These are phyloP conservation scores for Margaritispora aquatica DNA, from an alignment of 495 filamentous ascomycete genomes.

Conservation along the genomic window DNA sequence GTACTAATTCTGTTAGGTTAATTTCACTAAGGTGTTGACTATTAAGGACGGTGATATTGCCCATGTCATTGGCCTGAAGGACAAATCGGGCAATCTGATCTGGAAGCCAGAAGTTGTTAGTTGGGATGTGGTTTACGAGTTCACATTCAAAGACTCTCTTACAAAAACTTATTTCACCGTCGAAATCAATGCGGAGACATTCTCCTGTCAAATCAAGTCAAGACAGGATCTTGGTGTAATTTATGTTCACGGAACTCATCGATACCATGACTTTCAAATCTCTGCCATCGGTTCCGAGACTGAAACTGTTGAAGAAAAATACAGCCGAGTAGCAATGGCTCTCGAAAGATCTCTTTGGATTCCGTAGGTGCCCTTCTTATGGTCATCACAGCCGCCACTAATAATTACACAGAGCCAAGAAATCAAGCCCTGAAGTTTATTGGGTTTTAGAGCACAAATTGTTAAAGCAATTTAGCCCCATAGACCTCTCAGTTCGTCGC, in stretches of 20 bases:
- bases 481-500: slow-evolving; percentile 29
- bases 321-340: slow-evolving; percentile 24
- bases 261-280: slow-evolving; percentile 39
- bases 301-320: slow-evolving; percentile 19
- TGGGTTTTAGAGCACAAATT: slow-evolving; percentile 21
- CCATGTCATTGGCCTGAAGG: slow-evolving; percentile 26
- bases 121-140: slow-evolving; percentile 40
- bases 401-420: neutral
- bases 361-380: slow-evolving; percentile 23
- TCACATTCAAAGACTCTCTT: slow-evolving; percentile 23
- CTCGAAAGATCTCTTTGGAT: slow-evolving; percentile 31
- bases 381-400: neutral
- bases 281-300: slow-evolving; percentile 14
- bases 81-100: slow-evolving; percentile 11
- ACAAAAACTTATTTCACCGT: slow-evolving; percentile 32
- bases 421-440: slow-evolving; percentile 4
- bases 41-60: slow-evolving; percentile 30
- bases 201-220: slow-evolving; percentile 24
- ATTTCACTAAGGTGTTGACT: slow-evolving; percentile 38
- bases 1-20: too few species aligned
- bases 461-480: slow-evolving; percentile 19
- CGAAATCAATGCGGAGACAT: slow-evolving; percentile 36
- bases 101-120: slow-evolving; percentile 3
- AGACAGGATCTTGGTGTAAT: slow-evolving; percentile 20
- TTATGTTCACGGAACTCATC: slow-evolving; percentile 34